Evolutionary conservation across 441 rosid genomes (phyloP), one percentile per base, ranked within the genome.

Genomic region (Syzygium syzygioides): DNA sequence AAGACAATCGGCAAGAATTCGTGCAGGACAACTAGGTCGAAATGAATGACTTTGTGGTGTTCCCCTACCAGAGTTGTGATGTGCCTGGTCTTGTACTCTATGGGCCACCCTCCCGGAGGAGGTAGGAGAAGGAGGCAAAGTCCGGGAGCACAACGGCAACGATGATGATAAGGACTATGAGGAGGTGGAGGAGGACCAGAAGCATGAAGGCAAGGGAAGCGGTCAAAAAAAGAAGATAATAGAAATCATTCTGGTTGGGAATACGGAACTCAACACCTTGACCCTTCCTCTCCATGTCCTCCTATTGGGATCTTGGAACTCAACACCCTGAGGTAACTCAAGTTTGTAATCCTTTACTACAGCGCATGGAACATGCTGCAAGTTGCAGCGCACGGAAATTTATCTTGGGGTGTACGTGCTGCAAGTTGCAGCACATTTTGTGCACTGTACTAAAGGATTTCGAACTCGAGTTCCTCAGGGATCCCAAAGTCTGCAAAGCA

Each of bases 1-100:
- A 60, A 60, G 30, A n/a, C 37, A 10, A 62, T 18, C 14, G 37
- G 71, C 71, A 62, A 62, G 71, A 62, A 66, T 66, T 66, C 76
- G 18, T 5, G 55, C 55, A 54, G 55, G 55, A 18, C 55, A 54
- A 18, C 19, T 15, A 15, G 55, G 55, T 15, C 55, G 18, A 54
- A 18, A 54, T 62, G 92, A 94, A 14, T 60, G 64, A 89, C 88
- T 89, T 94, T 88, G 55, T 94, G 90, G 79, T 93, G 85, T 93
- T 94, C 86, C 86, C 84, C 85, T 93, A 93, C 86, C 91, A 85
- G 87, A 92, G 91, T 87, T 85, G 86, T 57, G 91, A 92, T 5
- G 86, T 62, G 85, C 93, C 93, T 57, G 54, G 85, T 48, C 93
- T 92, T 25, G 85, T 68, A 87, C 55, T 92, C 66, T 93, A 59